These are phyloP conservation scores for Acacia concinna DNA, from an alignment of 331 rosid species.

Conservation along the genomic window DNA sequence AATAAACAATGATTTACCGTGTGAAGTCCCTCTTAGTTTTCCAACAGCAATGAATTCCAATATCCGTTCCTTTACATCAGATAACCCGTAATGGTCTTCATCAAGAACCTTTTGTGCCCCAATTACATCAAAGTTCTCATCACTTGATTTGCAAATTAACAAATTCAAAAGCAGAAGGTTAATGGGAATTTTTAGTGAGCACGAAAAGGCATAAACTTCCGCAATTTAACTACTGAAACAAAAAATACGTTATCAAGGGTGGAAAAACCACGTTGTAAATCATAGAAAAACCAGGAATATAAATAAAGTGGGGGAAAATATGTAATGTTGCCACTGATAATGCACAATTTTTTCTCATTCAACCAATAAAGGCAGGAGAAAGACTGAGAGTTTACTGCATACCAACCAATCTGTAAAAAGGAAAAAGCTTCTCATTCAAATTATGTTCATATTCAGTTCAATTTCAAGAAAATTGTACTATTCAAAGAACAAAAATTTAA, in stretches of 20 bases:
- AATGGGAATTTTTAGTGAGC: background rate
- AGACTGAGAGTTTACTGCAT: background rate
- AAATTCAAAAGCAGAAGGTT: conserved; percentile 18
- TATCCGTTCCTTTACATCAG: conserved; percentile 96
- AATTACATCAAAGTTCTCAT: conserved; percentile 93
- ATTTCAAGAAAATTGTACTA: background rate
- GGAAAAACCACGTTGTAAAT: background rate
- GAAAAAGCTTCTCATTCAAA: background rate
- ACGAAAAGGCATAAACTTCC: background rate
- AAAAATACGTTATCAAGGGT: background rate
- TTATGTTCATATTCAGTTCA: background rate
- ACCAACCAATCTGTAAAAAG: background rate
- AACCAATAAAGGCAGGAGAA: background rate
- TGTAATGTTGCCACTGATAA: background rate
- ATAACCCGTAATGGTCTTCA: conserved; percentile 96
- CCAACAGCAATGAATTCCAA: conserved; percentile 98
- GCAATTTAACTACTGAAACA: background rate
- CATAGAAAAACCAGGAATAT: background rate
- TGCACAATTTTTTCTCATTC: background rate
- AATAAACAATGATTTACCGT: conserved; percentile 54
- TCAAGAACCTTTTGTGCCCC: conserved; percentile 90
- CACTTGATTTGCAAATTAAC: conserved; percentile 54
- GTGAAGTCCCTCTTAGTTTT: conserved; percentile 92
- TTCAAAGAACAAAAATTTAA: background rate
- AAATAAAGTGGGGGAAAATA: background rate